A percentile compares a stretch with the other conserved stretches of the same genome.
Evolutionary conservation across 192 early-diverging fungal genomes (phyloP).

Genomic region (Umbelopsis sp.): DNA sequence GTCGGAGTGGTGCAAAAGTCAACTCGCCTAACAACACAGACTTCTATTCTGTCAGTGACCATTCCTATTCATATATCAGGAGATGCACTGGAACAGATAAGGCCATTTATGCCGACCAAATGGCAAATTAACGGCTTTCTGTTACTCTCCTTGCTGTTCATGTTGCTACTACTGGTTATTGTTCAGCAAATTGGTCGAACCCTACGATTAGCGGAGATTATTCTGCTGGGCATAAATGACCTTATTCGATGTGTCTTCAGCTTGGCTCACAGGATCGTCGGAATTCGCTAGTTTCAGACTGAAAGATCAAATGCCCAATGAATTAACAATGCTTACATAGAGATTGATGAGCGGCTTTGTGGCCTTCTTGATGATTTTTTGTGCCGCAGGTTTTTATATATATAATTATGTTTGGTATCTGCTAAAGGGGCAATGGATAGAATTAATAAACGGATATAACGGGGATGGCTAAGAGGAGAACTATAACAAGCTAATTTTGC

Average conservation of each 20-base stretch:
- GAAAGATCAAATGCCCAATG: too few relatives aligned
- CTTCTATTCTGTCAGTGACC: background rate
- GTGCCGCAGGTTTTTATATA: too few relatives aligned
- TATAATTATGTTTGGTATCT: too few relatives aligned
- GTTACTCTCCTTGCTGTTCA: background rate
- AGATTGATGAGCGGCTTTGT: too few relatives aligned
- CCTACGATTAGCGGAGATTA: constrained; percentile 4
- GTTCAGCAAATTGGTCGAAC: constrained; percentile 5
- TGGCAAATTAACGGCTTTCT: background rate
- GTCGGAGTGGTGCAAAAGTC: constrained; percentile 8
- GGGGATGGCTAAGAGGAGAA: too few relatives aligned
- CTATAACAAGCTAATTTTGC: too few relatives aligned
- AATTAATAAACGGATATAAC: too few relatives aligned
- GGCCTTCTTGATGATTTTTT: too few relatives aligned
- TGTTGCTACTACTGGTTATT: background rate
- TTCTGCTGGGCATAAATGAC: background rate
- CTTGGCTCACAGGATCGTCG: background rate
- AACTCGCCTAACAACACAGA: background rate
- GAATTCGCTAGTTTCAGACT: background rate
- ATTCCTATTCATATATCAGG: constrained; percentile 2
- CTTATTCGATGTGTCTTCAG: background rate
- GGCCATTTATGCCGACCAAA: background rate
- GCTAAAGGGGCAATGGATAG: too few relatives aligned
- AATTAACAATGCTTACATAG: too few relatives aligned
- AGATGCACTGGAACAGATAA: background rate